Base-by-base conservation (phyloP, 495 filamentous ascomycete genomes). In the Neurospora pannonica region DNA sequence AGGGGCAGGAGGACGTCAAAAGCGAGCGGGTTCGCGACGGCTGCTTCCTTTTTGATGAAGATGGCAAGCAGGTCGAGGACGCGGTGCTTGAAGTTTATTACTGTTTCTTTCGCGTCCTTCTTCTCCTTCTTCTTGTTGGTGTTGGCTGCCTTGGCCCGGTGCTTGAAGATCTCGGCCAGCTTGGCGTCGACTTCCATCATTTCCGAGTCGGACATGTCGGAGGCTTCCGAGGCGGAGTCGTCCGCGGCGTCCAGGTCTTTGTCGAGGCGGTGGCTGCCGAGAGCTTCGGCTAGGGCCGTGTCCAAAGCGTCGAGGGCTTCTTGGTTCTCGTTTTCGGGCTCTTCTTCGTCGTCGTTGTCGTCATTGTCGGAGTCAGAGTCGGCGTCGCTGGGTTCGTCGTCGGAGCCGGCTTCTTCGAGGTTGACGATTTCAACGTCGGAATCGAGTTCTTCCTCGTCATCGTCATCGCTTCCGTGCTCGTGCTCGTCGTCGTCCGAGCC, bases 11-110 rank as follows among this genome's bases (percentile, higher is more conserved):
- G 80, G 7, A 94, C 82, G 48, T 88, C 86, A 42, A 96, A 87
- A 0, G 90, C 87, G 0, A 94, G 84, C 0, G 88, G 79, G 71
- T 90, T 90, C 15, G 86, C 81, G 72, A 90, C 86, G 31, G 86
- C 82, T 70, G 92, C 89, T 81, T 94, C 88, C 75, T 93, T 90
- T 81, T 94, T 97, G 75, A 95, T 86, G 81, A 92, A 98, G 75
- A 97, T 92, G 75, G 92, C 88, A 31, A 98, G 86, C 1, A 98
- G 85, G 77, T 98, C 96, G 17, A 99, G 84, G 10, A 98, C 90
- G 42, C 94, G 91, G 83, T 92, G 92, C 86, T 99, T 99, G 89
- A 98, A 97, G 82, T 95, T 94, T 76, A 96, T 83, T 77, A 98
- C 92, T n/a, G 87, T 93, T 72, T 95, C 92, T 78, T 93, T 94